Conservation (phyloP, 1,139 yeast genomes). For the Magnusiomyces tetraspermus region DNA sequence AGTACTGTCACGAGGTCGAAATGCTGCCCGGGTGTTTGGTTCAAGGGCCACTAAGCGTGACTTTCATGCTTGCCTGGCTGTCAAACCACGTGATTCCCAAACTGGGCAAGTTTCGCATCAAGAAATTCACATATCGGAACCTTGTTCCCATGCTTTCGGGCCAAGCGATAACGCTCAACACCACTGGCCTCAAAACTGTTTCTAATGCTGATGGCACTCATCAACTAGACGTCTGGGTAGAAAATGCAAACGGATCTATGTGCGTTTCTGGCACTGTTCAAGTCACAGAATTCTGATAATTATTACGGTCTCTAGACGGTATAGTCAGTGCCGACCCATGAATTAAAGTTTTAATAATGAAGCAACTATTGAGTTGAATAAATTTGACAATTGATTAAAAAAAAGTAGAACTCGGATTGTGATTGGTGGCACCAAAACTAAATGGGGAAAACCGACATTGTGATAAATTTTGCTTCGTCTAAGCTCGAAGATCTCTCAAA, state of each 20-base stretch:
- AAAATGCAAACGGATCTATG: slow-evolving; percentile 25
- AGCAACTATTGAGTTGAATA: too few relatives aligned
- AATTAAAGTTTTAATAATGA: too few relatives aligned
- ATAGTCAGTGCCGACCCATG: too few relatives aligned
- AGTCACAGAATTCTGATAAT: too few relatives aligned
- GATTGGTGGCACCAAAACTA: too few relatives aligned
- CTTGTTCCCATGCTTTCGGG: slow-evolving; percentile 40
- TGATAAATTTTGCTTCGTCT: too few relatives aligned
- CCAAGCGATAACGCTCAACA: slow-evolving; percentile 26
- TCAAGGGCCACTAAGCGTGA: slow-evolving; percentile 75
- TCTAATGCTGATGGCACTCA: slow-evolving; percentile 13
- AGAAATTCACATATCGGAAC: slow-evolving; percentile 41
- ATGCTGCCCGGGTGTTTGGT: slow-evolving; percentile 53
- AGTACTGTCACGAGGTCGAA: slow-evolving; percentile 47
- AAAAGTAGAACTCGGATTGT: too few relatives aligned
- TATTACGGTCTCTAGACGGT: too few relatives aligned
- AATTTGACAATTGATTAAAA: too few relatives aligned
- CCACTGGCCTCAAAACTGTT: slow-evolving; percentile 10
- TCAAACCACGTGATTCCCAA: slow-evolving; percentile 16
- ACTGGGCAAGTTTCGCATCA: slow-evolving; percentile 18
- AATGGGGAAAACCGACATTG: too few relatives aligned
- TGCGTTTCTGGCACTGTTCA: slow-evolving; percentile 20
- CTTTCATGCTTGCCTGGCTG: slow-evolving; percentile 48
- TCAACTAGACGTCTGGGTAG: slow-evolving; percentile 28
- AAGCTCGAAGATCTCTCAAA: too few relatives aligned